Percentiles rank a stretch among this genome's conserved stretches.
These are phyloP conservation scores for Dactylellina haptotyla DNA, from an alignment of 2,329 filamentous ascomycete genomes.

Conservation along the genomic window DNA sequence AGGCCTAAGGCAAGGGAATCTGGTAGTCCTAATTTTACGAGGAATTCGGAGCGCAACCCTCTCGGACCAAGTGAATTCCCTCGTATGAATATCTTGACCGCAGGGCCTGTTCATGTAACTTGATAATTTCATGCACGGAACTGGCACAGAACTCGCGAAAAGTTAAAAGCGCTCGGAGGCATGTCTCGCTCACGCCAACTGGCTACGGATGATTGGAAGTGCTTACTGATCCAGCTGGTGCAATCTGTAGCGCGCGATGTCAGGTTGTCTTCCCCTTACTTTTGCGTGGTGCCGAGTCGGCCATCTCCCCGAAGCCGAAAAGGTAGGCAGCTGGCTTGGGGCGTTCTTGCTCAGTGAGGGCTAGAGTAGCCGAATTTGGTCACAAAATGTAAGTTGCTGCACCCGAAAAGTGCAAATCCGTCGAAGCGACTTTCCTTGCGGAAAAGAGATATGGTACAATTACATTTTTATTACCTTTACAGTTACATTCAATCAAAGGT, in stretches of 20 bases:
- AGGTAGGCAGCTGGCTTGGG: constrained; percentile 29
- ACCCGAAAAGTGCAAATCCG: no score
- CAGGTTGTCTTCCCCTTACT: constrained; percentile 27
- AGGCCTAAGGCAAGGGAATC: no score
- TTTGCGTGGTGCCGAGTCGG: constrained; percentile 20
- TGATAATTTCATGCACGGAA: constrained; percentile 53
- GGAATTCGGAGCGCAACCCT: no score
- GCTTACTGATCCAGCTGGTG: constrained; percentile 22
- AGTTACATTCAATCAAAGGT: no score
- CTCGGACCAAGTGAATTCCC: constrained; percentile 24
- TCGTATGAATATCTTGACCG: constrained; percentile 5
- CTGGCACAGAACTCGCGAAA: neutral
- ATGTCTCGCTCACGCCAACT: constrained; percentile 40
- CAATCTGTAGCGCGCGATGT: neutral
- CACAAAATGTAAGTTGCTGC: no score
- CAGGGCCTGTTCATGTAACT: constrained; percentile 46
- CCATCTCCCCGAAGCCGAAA: constrained; percentile 13
- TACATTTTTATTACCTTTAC: no score
- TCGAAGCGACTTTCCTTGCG: neutral
- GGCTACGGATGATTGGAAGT: constrained; percentile 34
- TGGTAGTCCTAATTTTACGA: no score
- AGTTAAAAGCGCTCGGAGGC: constrained; percentile 17
- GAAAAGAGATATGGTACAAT: no score
- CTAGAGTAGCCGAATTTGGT: no score
- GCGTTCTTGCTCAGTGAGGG: no score